phyloP scores from a whole-genome alignment of 305 asterid genomes.

The Fraxinus xanthoxyloides region DNA sequence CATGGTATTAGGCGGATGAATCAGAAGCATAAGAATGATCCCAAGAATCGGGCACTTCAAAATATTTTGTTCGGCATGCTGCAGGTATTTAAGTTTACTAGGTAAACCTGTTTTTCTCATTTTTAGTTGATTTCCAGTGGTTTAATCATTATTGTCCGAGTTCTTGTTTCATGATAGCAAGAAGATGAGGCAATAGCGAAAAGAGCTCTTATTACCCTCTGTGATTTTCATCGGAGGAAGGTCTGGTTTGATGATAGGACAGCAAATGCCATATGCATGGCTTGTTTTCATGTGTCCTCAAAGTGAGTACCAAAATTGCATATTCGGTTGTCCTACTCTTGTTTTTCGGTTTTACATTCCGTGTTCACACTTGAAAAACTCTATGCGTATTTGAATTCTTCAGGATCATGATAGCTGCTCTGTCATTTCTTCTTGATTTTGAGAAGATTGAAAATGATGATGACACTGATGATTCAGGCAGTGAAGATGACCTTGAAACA shows the following conservation, averaged over 20 bases:
- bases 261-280: slow-evolving; percentile 81
- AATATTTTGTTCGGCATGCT: slow-evolving; percentile 67
- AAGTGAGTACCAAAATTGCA: slow-evolving; percentile 34
- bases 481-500: slow-evolving; percentile 58
- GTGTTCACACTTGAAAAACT: slow-evolving; percentile 13
- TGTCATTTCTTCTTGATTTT: slow-evolving; percentile 86
- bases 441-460: slow-evolving; percentile 79
- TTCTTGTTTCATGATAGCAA: slow-evolving; percentile 42
- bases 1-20: slow-evolving; percentile 72
- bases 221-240: slow-evolving; percentile 79
- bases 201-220: slow-evolving; percentile 65
- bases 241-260: slow-evolving; percentile 87
- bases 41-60: slow-evolving; percentile 74
- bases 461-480: slow-evolving; percentile 68
- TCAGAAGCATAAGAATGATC: slow-evolving; percentile 86
- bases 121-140: background rate
- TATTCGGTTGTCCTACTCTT: background rate
- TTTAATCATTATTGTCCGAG: slow-evolving; percentile 1
- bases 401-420: slow-evolving; percentile 92
- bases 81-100: slow-evolving; percentile 50
- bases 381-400: slow-evolving; percentile 16
- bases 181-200: slow-evolving; percentile 85
- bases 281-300: slow-evolving; percentile 74
- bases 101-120: slow-evolving; percentile 6
- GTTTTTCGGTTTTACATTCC: slow-evolving; percentile 3